Base-by-base conservation (phyloP, 2,329 filamentous ascomycete species). In the Colletotrichum eleusines region DNA sequence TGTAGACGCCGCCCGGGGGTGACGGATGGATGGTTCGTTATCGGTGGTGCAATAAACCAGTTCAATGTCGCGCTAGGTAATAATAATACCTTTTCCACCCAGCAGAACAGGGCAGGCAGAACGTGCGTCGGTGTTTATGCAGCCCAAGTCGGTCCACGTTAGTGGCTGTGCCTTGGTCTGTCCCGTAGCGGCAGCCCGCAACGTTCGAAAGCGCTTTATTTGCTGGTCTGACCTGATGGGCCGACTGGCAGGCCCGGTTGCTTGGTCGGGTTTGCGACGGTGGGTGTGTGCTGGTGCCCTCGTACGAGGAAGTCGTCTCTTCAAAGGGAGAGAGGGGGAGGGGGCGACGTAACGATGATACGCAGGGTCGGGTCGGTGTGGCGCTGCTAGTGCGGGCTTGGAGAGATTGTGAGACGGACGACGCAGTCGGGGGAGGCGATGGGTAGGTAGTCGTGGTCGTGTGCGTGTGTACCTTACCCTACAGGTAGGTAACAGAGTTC, bases 1-100 rank as follows among this genome's bases (percentile, higher is more conserved):
- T 38, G 35, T 38, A 38, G 35, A 38, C 35, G 35, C 35, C 31
- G 31, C 31, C 31, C 31, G 31, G 31, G 31, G 44, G 42, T 26
- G 62, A 51, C 59, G 63, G 68, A 70, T 6, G 64, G 51, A 42
- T 46, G 42, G 35, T 62, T 71, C 63, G 64, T 64, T 68, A 53
- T 38, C 69, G 64, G 68, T 63, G 68, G 51, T 71, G 68, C 68
- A 68, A 63, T 63, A 71, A 68, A 71, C 68, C 64, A 57, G 64
- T 63, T 63, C 63, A 20, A 63, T 48, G 58, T 63, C 63, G 68
- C 68, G 38, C 38, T 11, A 40, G n/a, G n/a, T n/a, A n/a, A n/a
- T n/a, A n/a, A n/a, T n/a, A n/a, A n/a, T n/a, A n/a, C n/a, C n/a
- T n/a, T 18, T 6, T 33, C 31, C 31, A 33, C 4, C 31, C 31